Evolutionary conservation across 305 asterid species (phyloP).

Genomic region (Salvia sclarea): DNA sequence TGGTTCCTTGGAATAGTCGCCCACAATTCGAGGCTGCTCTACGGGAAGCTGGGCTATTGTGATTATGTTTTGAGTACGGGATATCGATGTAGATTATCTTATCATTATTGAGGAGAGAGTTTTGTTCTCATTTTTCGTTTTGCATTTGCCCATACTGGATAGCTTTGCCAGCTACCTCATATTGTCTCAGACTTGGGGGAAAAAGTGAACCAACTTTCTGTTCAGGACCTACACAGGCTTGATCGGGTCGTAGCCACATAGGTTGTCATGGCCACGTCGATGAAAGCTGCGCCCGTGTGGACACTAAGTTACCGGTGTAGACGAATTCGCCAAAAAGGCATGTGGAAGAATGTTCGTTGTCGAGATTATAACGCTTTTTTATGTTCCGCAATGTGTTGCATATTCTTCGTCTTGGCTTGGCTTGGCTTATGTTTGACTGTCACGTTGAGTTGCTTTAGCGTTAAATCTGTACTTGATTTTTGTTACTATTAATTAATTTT

Average conservation of each 20-base stretch:
- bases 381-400: background rate
- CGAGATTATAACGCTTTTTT: background rate
- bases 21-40: slow-evolving; percentile 58
- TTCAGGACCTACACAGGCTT: background rate
- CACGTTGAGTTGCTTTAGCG: background rate
- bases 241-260: background rate
- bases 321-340: background rate
- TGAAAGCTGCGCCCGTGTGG: background rate
- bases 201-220: background rate
- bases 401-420: background rate
- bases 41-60: slow-evolving; percentile 59
- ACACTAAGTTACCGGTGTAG: background rate
- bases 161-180: background rate
- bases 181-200: background rate
- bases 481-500: too few species aligned
- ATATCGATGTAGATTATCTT: slow-evolving; percentile 14
- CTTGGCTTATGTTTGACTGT: background rate
- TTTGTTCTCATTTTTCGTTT: slow-evolving; percentile 5
- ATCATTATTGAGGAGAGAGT: background rate
- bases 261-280: too few species aligned
- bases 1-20: slow-evolving; percentile 52
- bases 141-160: background rate
- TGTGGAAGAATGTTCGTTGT: background rate
- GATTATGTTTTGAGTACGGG: slow-evolving; percentile 21
- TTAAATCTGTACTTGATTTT: too few species aligned